Base-by-base conservation (phyloP, 1,139 yeast genomes). In the Nakaseomyces sp. region DNA sequence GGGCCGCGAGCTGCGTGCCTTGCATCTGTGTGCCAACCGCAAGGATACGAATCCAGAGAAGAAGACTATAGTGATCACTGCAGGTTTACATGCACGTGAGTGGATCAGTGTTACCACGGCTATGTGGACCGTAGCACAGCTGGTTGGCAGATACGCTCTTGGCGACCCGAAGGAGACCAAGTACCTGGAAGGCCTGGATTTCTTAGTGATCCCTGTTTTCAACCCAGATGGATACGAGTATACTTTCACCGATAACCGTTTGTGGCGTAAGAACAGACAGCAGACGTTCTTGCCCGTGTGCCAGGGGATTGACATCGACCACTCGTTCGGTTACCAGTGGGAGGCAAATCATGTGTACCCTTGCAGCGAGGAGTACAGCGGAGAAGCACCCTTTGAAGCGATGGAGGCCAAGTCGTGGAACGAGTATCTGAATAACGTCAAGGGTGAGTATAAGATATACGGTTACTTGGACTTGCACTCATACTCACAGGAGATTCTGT, bases 221-320 rank as follows among this genome's bases (percentile, higher is more conserved):
- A 88, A 88, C 58, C 96, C 96, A 0, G 96, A 88, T 63, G 96
- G 96, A 0, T 88, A 88, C 59, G 87, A 70, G 12, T 82, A 82
- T 60, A 73, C 94, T 1, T 88, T 96, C 95, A 71, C 70, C 4
- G 60, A 67, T 30, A 95, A 88, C 60, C 69, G 96, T 45, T 68
- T 88, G 49, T 88, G 96, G 96, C 70, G 94, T 41, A 88, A 88
- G 61, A 88, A 86, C 64, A 73, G 95, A 49, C 96, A 88, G 64
- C 74, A 76, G 43, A 83, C 95, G 0, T 72, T 70, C 31, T 65
- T 76, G 42, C 78, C 85, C 4, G 65, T 71, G 37, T 88, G 96
- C 63, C 69, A 73, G 42, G 96, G 96, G 6, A 75, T 87, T 40
- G 96, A 88, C 60, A 79, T 88, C 46, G 96, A 86, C 61, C 94